These are phyloP conservation scores for Trichophyton benhamiae DNA, from an alignment of 2,329 filamentous ascomycete genomes.

Conservation along the genomic window DNA sequence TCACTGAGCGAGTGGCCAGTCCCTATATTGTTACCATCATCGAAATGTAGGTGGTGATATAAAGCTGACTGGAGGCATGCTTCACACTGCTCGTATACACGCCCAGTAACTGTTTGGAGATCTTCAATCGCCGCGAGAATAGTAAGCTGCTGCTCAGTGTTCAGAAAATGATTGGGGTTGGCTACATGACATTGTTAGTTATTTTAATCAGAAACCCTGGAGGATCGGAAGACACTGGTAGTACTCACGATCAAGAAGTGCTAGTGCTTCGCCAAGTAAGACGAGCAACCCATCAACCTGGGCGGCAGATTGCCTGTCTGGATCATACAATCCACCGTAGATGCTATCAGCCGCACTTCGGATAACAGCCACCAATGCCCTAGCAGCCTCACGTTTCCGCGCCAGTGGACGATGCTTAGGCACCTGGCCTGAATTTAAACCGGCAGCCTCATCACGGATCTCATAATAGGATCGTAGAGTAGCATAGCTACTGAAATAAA, in stretches of 20 bases:
- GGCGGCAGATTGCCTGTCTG: constrained; percentile 65
- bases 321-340: constrained; percentile 77
- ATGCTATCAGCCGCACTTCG: constrained; percentile 81
- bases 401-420: constrained; percentile 42
- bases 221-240: neutral
- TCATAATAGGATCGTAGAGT: constrained; percentile 84
- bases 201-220: neutral
- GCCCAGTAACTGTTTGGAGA: constrained; percentile 59
- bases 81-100: constrained; percentile 61
- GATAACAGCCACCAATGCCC: constrained; percentile 69
- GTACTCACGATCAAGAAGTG: constrained; percentile 53
- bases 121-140: constrained; percentile 70
- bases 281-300: constrained; percentile 77
- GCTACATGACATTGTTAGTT: constrained; percentile 12
- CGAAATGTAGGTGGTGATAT: constrained; percentile 50
- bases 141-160: constrained; percentile 58
- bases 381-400: constrained; percentile 57
- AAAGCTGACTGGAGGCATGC: constrained; percentile 68
- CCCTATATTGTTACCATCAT: constrained; percentile 27
- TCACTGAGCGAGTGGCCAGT: constrained; percentile 8
- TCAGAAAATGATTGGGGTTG: constrained; percentile 49
- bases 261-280: constrained; percentile 69
- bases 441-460: constrained; percentile 58
- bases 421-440: constrained; percentile 27
- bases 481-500: constrained; percentile 81